These are phyloP conservation scores for Trichoderma sp. DNA, from an alignment of 2,329 filamentous ascomycete species.

Conservation along the genomic window DNA sequence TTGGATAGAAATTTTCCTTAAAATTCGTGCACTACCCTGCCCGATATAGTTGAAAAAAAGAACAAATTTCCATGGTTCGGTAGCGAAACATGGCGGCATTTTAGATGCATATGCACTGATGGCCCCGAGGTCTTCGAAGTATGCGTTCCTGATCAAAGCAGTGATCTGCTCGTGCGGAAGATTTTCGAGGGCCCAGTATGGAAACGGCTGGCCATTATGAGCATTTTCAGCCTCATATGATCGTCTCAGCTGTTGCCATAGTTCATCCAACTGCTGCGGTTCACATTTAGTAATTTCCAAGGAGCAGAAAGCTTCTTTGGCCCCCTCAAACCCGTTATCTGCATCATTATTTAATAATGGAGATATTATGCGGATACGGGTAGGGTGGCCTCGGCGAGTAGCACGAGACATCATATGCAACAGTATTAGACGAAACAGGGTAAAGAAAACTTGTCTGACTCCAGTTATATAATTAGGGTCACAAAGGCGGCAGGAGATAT, in stretches of 20 bases:
- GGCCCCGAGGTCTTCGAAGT: no score
- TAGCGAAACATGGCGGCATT: no score
- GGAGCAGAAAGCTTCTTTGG: neutral
- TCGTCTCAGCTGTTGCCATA: neutral
- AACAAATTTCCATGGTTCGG: no score
- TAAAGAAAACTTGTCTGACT: neutral
- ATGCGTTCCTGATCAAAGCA: no score
- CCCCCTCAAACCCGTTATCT: neutral
- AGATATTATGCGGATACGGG: neutral
- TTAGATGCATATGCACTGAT: no score
- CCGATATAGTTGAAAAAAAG: no score
- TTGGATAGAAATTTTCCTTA: no score
- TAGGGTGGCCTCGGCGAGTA: accelerated
- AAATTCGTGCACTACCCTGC: no score
- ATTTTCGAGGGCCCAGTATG: neutral
- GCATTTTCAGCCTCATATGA: neutral
- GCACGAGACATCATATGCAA: neutral
- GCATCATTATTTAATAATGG: neutral
- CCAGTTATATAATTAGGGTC: neutral
- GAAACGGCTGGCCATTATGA: neutral
- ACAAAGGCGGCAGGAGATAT: neutral
- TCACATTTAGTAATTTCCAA: neutral
- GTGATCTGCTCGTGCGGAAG: neutral
- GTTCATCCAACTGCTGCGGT: neutral
- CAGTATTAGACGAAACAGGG: neutral